Percentiles rank a stretch among this genome's conserved stretches.
These are phyloP conservation scores for Ceratobasidium sp. DNA, from an alignment of 1,284 basidiomycete species.

Conservation along the genomic window DNA sequence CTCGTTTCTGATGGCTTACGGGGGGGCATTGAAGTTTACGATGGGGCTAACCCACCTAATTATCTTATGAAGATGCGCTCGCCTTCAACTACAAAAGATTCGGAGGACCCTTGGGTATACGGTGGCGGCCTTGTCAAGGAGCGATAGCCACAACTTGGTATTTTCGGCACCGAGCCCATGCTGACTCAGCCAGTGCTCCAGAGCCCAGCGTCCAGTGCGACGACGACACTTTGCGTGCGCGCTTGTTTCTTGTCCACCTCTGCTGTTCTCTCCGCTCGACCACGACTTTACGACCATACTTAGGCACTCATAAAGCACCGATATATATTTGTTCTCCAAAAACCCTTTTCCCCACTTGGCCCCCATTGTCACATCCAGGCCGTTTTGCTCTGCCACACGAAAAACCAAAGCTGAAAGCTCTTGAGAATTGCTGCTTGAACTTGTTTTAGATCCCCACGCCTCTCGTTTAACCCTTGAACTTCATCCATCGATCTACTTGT, in stretches of 20 bases:
- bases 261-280: not conserved
- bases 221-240: not conserved
- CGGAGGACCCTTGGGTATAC: too few relatives aligned
- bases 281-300: slow-evolving; percentile 15
- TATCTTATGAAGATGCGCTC: too few relatives aligned
- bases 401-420: too few relatives aligned
- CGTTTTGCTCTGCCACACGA: too few relatives aligned
- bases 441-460: too few relatives aligned
- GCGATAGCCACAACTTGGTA: not conserved
- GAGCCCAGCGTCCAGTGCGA: slow-evolving; percentile 3
- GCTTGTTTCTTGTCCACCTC: not conserved
- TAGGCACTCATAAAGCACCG: not conserved
- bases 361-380: not conserved
- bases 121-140: too few relatives aligned
- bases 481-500: not conserved
- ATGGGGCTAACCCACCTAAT: too few relatives aligned
- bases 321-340: not conserved
- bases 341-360: slow-evolving; percentile 5
- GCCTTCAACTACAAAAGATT: too few relatives aligned
- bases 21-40: too few relatives aligned
- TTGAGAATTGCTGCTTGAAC: too few relatives aligned
- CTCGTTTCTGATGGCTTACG: too few relatives aligned
- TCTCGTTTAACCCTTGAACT: not conserved
- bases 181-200: not conserved
- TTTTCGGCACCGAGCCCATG: slow-evolving; percentile 1